Evolutionary conservation across 371 early-diverging fungal genomes (phyloP), one percentile per base, ranked within the genome.

Genomic region (Lichtheimia ramosa): DNA sequence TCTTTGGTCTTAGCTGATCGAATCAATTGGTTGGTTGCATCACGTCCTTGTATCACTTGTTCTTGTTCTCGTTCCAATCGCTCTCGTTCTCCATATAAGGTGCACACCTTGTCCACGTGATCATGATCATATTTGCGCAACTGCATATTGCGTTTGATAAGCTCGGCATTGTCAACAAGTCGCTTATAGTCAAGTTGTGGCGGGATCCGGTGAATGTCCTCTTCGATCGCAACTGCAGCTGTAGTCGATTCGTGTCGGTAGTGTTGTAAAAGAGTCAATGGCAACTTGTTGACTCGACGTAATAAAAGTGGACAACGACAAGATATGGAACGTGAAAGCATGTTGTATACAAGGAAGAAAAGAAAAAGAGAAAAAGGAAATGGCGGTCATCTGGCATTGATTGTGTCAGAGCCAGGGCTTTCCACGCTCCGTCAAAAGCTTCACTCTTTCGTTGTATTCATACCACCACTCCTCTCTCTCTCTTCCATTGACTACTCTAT

Each of bases 131-230:
- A 73, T 40, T 87, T 84, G 25, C 92, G 84, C 25, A 74, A 43
- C 0, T 34, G 57, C 56, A 85, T 82, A 62, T 90, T 92, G 16
- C 71, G 48, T 2, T 75, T 68, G 21, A 90, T 66, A 0, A 48
- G 13, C 14, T 71, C 81, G 1, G 77, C 73, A 62, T 88, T 74
- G 40, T 83, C 79, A 5, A 79, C 74, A 58, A 89, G 79, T 63
- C 74, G 58, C 13, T 73, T 72, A 64, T 87, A 84, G 69, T 92
- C 82, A 6, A 89, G 78, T 20, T 80, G 82, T 12, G 88, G 86
- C n/a, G 71, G 72, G 49, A 81, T 71, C 6, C 62, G 56, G 25
- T 68, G 68, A 21, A 60, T 27, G n/a, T 56, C 61, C 4, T 60
- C 65, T 20, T 64, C 63, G 43, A 46, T 21, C 21, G n/a, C 46